Base-by-base conservation (phyloP, 139 green algal genomes). In the Chlorella sp. region DNA sequence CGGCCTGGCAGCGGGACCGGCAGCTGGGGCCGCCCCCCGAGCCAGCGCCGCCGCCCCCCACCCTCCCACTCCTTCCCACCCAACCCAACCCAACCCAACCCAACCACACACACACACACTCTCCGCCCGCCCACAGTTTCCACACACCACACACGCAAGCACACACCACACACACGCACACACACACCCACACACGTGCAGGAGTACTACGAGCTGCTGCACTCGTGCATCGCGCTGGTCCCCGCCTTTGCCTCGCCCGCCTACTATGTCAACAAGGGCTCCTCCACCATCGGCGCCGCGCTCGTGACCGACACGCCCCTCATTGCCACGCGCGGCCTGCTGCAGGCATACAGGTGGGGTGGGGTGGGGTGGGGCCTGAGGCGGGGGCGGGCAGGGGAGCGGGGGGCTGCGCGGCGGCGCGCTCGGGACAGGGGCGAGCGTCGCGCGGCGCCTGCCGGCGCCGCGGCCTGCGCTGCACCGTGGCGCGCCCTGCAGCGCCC, bases 231-330 rank as follows among this genome's bases (percentile, higher is more conserved):
- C 11, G 78, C 78, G 11, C 23, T 84, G 19, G 55, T 72, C 23
- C 78, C 78, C 33, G 62, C 78, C 53, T 84, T 84, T 60, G 51
- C 48, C 55, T 65, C 33, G 7, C 46, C 67, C 35, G 71, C 74
- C 38, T 84, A 84, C 75, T 84, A 83, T 33, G 19, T 76, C 56
- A 64, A 74, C 62, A 83, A 83, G 66, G 78, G 74, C 40, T 84
- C 78, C 40, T 79, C 62, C 33, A 71, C 73, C 41, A 67, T 84
- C 21, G 78, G 61, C 0, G 78, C 78, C 29, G 60, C 62, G 40
- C 64, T 84, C 60, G 77, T 84, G 31, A n/a, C 74, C 31, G 79
- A 42, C 33, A 82, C 74, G 19, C 79, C 79, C 23, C 69, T 84
- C 38, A 79, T 84, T 42, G 62, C 79, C 35, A 68, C 73, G 35